Evolutionary conservation across 345 rosid genomes (phyloP).

Genomic region (Murraya koenigii): DNA sequence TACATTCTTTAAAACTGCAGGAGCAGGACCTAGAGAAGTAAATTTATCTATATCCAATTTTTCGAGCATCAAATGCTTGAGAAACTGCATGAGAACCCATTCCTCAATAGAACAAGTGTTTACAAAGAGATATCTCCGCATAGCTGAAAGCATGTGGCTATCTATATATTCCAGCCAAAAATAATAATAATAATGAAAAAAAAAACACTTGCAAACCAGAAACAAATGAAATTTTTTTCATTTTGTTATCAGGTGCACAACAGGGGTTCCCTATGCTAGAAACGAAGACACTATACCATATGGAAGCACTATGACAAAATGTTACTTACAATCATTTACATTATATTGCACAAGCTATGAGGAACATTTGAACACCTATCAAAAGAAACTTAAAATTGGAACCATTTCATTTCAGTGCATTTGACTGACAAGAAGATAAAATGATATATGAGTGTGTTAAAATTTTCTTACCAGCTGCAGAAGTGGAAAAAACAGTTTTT

Average conservation of each 20-base stretch:
- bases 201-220: background rate
- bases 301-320: background rate
- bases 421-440: constrained; percentile 1
- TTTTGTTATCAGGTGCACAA: background rate
- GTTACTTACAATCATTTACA: background rate
- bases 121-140: constrained; percentile 70
- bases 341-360: background rate
- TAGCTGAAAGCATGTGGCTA: constrained; percentile 22
- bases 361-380: background rate
- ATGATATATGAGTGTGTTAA: background rate
- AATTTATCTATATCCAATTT: constrained; percentile 48
- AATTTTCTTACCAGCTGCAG: constrained; percentile 59
- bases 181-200: too few species aligned
- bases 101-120: constrained; percentile 53
- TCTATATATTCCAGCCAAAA: background rate
- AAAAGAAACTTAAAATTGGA: constrained; percentile 8
- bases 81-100: constrained; percentile 69
- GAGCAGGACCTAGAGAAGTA: constrained; percentile 46
- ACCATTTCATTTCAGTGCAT: background rate
- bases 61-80: constrained; percentile 51
- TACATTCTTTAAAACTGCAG: constrained; percentile 49
- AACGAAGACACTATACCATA: background rate
- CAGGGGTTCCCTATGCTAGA: background rate
- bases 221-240: constrained; percentile 11
- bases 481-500: constrained; percentile 34